These are phyloP conservation scores for Neocatenulostroma microsporum DNA, from an alignment of 2,329 filamentous ascomycete species.

Conservation along the genomic window DNA sequence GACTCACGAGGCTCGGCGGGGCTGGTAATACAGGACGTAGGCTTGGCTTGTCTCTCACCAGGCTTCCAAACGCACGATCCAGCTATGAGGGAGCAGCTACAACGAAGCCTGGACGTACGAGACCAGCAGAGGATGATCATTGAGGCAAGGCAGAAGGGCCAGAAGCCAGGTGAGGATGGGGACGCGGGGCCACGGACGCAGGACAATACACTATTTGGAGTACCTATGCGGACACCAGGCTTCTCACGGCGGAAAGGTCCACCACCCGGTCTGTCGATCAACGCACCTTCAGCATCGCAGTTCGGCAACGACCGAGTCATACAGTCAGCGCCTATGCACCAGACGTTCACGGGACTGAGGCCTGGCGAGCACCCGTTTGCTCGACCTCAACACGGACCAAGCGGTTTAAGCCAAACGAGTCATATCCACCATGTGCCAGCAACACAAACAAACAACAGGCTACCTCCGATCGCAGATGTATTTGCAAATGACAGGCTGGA, in stretches of 20 bases:
- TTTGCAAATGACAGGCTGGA: constrained; percentile 70
- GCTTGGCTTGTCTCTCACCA: constrained; percentile 86
- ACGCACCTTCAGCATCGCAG: constrained; percentile 84
- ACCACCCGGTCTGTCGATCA: constrained; percentile 84
- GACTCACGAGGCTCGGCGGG: constrained; percentile 64
- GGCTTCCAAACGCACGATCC: constrained; percentile 95
- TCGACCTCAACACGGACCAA: constrained; percentile 62
- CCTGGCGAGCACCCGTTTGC: constrained; percentile 45
- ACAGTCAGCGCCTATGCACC: constrained; percentile 88
- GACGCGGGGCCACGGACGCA: constrained; percentile 20
- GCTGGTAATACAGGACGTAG: constrained; percentile 81
- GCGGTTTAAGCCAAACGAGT: constrained; percentile 71
- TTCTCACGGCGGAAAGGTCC: constrained; percentile 66
- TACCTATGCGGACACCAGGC: constrained; percentile 59
- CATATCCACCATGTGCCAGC: constrained; percentile 88
- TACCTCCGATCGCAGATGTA: constrained; percentile 90
- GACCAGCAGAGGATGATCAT: constrained; percentile 95
- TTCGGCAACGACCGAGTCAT: constrained; percentile 94
- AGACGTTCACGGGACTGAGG: constrained; percentile 88
- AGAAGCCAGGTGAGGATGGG: constrained; percentile 45
- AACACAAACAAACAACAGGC: constrained; percentile 79
- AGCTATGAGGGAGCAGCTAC: constrained; percentile 90
- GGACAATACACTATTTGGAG: constrained; percentile 37
- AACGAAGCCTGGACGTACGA: constrained; percentile 84
- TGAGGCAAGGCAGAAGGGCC: constrained; percentile 83